These are phyloP conservation scores for Backusella luteola DNA, from an alignment of 192 early-diverging fungal genomes.

Conservation along the genomic window DNA sequence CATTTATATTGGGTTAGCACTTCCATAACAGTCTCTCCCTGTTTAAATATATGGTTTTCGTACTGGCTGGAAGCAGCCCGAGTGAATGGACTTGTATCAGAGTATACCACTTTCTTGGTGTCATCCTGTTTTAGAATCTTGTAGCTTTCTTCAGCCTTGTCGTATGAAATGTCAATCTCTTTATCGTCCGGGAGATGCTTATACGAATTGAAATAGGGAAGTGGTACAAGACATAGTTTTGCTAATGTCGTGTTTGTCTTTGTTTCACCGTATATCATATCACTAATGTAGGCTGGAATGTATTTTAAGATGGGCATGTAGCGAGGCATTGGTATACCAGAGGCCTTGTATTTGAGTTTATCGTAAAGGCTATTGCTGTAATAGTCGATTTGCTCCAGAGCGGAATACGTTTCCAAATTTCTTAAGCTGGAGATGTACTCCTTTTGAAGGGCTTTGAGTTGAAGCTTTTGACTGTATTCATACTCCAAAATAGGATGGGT, in stretches of 20 bases:
- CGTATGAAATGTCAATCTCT: not conserved
- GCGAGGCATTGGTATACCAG: not conserved
- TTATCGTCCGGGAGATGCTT: not conserved
- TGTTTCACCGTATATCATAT: not conserved
- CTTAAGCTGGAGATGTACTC: not conserved
- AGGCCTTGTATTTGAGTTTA: not conserved
- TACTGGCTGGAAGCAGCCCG: not conserved
- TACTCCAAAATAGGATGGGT: not conserved
- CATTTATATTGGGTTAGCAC: constrained; percentile 15
- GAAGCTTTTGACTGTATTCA: not conserved
- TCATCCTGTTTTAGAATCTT: not conserved
- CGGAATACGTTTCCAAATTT: constrained; percentile 6
- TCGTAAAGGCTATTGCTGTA: not conserved
- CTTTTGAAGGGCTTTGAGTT: not conserved
- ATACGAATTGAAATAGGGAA: not conserved
- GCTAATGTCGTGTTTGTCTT: not conserved
- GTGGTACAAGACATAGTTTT: not conserved
- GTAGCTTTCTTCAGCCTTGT: not conserved
- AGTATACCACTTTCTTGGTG: not conserved
- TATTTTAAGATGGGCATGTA: not conserved
- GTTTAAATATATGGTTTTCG: constrained; percentile 5
- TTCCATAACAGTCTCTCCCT: constrained; percentile 16
- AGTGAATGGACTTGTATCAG: not conserved
- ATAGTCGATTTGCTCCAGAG: not conserved
- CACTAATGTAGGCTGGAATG: not conserved